phyloP scores from a whole-genome alignment of 768 basidiomycete species.

The Wakefieldia striispora region DNA sequence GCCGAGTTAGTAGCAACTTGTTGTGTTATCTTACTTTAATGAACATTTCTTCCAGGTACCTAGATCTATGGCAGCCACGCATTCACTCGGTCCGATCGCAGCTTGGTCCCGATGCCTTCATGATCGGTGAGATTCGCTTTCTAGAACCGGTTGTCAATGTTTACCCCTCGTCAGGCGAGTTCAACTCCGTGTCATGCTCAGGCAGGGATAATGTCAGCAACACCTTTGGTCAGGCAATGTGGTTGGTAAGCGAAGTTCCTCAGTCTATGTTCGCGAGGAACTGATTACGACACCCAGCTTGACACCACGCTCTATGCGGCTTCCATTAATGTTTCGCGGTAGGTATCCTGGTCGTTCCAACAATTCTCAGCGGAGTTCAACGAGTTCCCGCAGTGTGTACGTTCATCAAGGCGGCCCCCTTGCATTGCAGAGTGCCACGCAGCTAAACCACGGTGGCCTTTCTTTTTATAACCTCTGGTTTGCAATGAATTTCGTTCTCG shows the following conservation, averaged over 20 bases:
- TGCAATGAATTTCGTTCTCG: constrained; percentile 4
- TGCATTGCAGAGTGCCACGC: constrained; percentile 45
- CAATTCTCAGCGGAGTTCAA: background rate
- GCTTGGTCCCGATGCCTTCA: constrained; percentile 47
- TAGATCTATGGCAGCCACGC: constrained; percentile 41
- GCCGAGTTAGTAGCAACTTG: constrained; percentile 36
- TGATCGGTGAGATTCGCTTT: constrained; percentile 36
- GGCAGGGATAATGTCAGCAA: constrained; percentile 50
- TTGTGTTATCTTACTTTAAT: background rate
- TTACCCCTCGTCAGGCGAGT: constrained; percentile 40
- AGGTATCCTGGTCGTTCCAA: background rate
- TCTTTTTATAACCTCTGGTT: constrained; percentile 45
- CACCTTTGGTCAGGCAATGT: constrained; percentile 54
- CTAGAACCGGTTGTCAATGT: background rate
- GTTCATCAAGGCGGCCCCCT: constrained; percentile 55
- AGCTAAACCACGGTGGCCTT: constrained; percentile 48
- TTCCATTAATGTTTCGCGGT: constrained; percentile 49
- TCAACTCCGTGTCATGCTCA: constrained; percentile 54
- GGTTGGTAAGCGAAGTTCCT: constrained; percentile 38
- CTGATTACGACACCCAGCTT: constrained; percentile 6
- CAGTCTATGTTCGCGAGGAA: background rate
- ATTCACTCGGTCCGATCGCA: constrained; percentile 46
- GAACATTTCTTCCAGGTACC: constrained; percentile 35
- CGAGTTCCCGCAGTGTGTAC: constrained; percentile 36
- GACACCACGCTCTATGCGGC: constrained; percentile 23